Evolutionary conservation across 164 flowering plant genomes (phyloP).

Genomic region (Annona cherimola): DNA sequence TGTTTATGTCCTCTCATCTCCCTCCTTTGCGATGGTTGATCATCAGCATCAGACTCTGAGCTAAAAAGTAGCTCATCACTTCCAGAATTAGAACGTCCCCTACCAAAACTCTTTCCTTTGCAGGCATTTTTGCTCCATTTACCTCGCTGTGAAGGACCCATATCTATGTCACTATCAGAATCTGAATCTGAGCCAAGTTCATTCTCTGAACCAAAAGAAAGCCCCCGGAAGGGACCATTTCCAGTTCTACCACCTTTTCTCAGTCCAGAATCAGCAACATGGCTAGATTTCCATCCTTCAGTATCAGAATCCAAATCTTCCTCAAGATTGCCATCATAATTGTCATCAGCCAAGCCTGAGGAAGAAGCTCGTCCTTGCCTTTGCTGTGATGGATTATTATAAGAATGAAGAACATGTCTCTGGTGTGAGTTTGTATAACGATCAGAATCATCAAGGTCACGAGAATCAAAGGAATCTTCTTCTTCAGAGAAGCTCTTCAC

Average conservation of each 20-base stretch:
- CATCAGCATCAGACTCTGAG: constrained; percentile 33
- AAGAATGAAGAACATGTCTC: constrained; percentile 13
- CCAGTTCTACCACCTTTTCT: constrained; percentile 31
- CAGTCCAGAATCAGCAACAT: constrained; percentile 42
- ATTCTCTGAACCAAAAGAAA: constrained; percentile 50
- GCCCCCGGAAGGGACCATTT: constrained; percentile 27
- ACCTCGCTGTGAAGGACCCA: constrained; percentile 19
- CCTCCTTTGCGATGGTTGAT: constrained; percentile 14
- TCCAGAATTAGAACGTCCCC: constrained; percentile 25
- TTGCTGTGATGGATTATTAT: constrained; percentile 22
- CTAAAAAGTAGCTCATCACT: constrained; percentile 26
- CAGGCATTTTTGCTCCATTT: constrained; percentile 21
- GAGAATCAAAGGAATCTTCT: constrained; percentile 48
- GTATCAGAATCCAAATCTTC: constrained; percentile 51
- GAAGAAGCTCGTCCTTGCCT: constrained; percentile 20
- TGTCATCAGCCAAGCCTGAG: constrained; percentile 31
- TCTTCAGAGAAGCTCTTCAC: constrained; percentile 36
- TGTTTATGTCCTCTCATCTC: constrained; percentile 26
- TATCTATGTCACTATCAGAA: constrained; percentile 32
- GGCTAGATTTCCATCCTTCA: constrained; percentile 69
- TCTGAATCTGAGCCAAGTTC: constrained; percentile 40
- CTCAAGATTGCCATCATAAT: constrained; percentile 15
- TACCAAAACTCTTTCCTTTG: constrained; percentile 19
- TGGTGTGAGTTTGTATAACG: constrained; percentile 6
- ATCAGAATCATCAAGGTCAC: constrained; percentile 29